Base-by-base conservation (phyloP, 371 early-diverging fungal genomes). In the Apophysomyces elegans region DNA sequence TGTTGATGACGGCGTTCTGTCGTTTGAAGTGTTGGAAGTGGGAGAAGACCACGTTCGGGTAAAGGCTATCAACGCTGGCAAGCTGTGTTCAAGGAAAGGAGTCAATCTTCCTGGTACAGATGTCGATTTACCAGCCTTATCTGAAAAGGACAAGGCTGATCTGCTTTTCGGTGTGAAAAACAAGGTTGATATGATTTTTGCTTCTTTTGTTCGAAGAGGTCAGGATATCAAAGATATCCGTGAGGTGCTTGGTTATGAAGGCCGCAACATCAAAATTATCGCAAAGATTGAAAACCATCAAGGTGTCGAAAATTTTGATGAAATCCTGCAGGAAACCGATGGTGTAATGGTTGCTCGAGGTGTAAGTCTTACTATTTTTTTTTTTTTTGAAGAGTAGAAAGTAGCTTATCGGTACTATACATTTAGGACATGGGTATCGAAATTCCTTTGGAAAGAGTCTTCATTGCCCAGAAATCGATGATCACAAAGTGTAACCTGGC, bases 321-420 rank as follows among this genome's bases (percentile, higher is more conserved):
- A 96, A 67, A 99, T 99, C 68, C 81, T 98, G 45, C 79, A 72
- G 46, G 98, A 88, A 47, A 91, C 98, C 7, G 99, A 99, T 83
- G 99, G 99, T 68, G 90, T 99, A 63, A 99, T 99, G 99, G 93
- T 99, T 63, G 99, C 99, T 35, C 91, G 99, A 76, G 99, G 99
- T 56, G 77, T 76, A 73, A 66, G 71, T 64, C 37, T n/a, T n/a
- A 35, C 14, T 76, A 7, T 38, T 50, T 37, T n/a, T 36, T 36
- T 18, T 44, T 58, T n/a, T 13, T 18, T 18, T 18, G n/a, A 44
- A 5, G 8, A 14, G 32, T 18, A 45, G n/a, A 9, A n/a, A 21
- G 7, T 41, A 5, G 57, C 56, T 44, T 36, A 12, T 12, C 26
- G 13, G 4, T 41, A 38, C 26, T 66, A 7, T 7, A 1, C 35